Base-by-base conservation (phyloP, 2,329 filamentous ascomycete species). In the Lomentospora prolificans region DNA sequence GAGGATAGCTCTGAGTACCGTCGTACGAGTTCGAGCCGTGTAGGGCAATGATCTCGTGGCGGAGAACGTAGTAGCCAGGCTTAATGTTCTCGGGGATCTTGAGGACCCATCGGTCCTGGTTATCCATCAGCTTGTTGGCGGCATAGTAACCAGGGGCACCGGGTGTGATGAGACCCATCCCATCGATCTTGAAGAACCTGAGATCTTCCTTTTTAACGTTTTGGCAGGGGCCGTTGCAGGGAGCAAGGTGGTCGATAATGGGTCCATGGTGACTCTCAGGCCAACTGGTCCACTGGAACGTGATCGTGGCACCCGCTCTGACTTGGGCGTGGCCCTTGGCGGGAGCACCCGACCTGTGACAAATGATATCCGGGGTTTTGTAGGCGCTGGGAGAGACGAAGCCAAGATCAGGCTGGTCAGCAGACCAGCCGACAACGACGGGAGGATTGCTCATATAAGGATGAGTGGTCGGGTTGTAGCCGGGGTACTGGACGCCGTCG, bases 241-340 rank as follows among this genome's bases (percentile, higher is more conserved):
- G 73, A 57, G 82, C 82, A 31, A 85, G 69, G 70, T 84, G 84
- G 64, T 77, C 76, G 60, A 84, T 74, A 61, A 84, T 73, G 19
- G 81, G 81, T 2, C 81, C 81, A 60, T 83, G 75, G 70, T 88
- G 76, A 56, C 74, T 78, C 9, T 77, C 72, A n/a, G 84, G 84
- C 85, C 85, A 88, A 12, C 71, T 71, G 57, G 74, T 80, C 85
- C 84, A 87, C 62, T 81, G 75, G 51, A 87, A 68, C 57, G 78
- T 71, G 61, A 87, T 65, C 7, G 72, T 73, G 60, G 73, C 72
- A 58, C 85, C 85, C 12, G 84, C 85, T 14, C 74, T 71, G 41
- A 86, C 77, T 1, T 62, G 62, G 33, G 72, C 69, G 22, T 69
- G 69, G 56, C 70, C 67, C 46, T 66, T 58, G 9, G 69, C 75